phyloP scores from a whole-genome alignment of 2,329 filamentous ascomycete genomes.

The Tolypocladium endophyticum region DNA sequence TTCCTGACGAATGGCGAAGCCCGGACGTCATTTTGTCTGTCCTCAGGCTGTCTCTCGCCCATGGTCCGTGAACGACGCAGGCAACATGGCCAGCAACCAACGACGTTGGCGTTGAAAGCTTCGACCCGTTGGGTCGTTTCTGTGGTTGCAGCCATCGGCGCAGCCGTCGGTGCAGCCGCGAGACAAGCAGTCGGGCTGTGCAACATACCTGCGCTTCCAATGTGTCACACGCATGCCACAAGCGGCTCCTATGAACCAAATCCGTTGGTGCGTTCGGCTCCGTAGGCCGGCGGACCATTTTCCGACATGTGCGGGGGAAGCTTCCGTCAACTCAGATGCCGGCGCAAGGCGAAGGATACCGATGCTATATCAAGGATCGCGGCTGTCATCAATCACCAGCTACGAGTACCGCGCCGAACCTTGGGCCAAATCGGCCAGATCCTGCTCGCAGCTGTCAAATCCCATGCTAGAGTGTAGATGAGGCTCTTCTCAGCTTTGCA shows the following conservation, averaged over 20 bases:
- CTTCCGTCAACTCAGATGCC: slow-evolving; percentile 1
- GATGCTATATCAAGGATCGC: background rate
- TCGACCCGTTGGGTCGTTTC: background rate
- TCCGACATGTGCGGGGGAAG: background rate
- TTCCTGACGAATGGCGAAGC: background rate
- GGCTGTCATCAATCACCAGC: background rate
- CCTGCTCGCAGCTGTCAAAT: background rate
- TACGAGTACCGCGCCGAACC: background rate
- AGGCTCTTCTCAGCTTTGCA: background rate
- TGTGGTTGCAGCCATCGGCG: background rate
- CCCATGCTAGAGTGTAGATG: background rate
- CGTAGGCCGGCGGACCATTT: background rate
- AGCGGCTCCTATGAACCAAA: background rate
- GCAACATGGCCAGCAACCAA: background rate
- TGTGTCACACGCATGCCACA: background rate
- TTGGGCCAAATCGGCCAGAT: background rate
- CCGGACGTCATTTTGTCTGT: background rate
- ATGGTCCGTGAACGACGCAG: background rate
- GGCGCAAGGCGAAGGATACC: slow-evolving; percentile 6
- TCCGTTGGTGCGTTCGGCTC: background rate
- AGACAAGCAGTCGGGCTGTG: background rate
- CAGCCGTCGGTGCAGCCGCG: background rate
- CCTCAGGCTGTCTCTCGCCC: background rate
- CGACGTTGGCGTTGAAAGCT: background rate
- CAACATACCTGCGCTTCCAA: background rate